Conservation (phyloP, 306 rosid species). For the Carpinus fangiana region DNA sequence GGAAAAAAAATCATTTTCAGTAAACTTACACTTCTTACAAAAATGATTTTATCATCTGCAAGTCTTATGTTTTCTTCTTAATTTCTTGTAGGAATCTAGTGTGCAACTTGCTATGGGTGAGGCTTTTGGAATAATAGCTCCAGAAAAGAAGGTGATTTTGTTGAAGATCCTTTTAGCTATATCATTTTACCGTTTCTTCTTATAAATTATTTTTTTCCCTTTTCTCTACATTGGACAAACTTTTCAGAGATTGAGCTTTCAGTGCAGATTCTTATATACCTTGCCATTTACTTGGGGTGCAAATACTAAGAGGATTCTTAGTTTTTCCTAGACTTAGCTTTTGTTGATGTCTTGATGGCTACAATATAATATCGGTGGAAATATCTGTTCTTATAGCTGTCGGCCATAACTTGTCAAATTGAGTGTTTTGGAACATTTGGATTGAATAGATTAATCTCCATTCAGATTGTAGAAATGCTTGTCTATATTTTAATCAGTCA, state of each 20-base stretch:
- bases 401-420: background rate
- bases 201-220: background rate
- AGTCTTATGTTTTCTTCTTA: slow-evolving; percentile 23
- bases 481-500: background rate
- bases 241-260: background rate
- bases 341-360: background rate
- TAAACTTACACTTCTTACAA: slow-evolving; percentile 13
- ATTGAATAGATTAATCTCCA: background rate
- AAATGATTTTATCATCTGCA: background rate
- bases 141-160: slow-evolving; percentile 71
- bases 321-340: background rate
- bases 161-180: slow-evolving; percentile 25
- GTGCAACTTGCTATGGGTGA: slow-evolving; percentile 90
- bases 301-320: background rate
- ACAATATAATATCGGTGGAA: background rate
- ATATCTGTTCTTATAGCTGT: background rate
- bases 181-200: background rate
- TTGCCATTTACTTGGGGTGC: background rate
- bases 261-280: background rate
- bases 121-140: slow-evolving; percentile 93
- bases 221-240: background rate
- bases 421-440: background rate
- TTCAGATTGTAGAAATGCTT: background rate
- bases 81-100: slow-evolving; percentile 71
- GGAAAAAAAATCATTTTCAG: slow-evolving; percentile 13